phyloP scores from a whole-genome alignment of 1,284 basidiomycete species.

The Coriolopsis trogii region DNA sequence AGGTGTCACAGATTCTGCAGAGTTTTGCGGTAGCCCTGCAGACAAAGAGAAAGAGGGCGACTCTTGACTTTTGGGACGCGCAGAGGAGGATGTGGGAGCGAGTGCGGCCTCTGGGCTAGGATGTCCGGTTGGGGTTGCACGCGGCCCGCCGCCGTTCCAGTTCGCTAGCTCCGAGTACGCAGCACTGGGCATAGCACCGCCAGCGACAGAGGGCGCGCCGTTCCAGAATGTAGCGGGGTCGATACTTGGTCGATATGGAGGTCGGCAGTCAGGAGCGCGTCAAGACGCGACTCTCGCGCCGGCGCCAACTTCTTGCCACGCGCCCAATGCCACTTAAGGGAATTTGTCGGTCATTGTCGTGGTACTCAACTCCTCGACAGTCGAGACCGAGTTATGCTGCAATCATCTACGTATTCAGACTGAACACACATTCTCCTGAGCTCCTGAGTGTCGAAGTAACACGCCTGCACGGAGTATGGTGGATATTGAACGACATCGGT shows the following conservation, averaged over 20 bases:
- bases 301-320: not conserved
- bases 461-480: not conserved
- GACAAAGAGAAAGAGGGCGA: not conserved
- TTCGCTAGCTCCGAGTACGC: slow-evolving; percentile 31
- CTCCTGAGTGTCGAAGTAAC: no score
- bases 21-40: no score
- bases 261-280: not conserved
- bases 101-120: not conserved
- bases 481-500: not conserved
- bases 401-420: not conserved
- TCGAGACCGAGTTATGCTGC: not conserved
- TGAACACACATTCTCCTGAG: not conserved
- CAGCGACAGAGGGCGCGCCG: not conserved
- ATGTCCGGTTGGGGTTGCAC: slow-evolving; percentile 9
- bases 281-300: not conserved
- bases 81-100: slow-evolving; percentile 7
- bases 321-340: not conserved
- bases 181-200: slow-evolving; percentile 1
- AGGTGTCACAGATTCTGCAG: no score
- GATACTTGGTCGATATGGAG: not conserved
- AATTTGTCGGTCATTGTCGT: not conserved
- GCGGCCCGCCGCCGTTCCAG: slow-evolving; percentile 32
- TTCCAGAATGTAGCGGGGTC: no score
- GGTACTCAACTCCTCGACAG: not conserved
- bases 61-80: not conserved